Conservation (phyloP, 1,139 yeast genomes). For the Sugiyamaella xylanicola region DNA sequence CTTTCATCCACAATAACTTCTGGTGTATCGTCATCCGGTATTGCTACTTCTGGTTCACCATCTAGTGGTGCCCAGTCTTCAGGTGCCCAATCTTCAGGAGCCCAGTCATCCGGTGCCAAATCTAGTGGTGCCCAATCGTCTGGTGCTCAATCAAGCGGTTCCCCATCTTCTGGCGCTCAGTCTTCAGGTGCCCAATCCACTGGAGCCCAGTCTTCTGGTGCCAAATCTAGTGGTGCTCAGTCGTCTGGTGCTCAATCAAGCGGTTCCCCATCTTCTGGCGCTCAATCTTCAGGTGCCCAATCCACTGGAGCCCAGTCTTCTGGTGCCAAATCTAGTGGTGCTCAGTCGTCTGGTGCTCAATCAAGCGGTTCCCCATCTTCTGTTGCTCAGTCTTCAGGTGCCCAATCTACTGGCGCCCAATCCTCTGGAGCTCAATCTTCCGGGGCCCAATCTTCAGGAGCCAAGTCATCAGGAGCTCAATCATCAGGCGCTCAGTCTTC, state of each 20-base stretch:
- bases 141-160: neutral
- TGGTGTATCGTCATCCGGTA: neutral
- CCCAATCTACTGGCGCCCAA: no score
- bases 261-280: neutral
- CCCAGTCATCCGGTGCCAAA: neutral
- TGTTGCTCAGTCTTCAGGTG: neutral
- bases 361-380: no score
- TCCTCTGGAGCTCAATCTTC: neutral
- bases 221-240: neutral
- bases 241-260: neutral
- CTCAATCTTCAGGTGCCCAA: neutral
- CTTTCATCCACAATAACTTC: conserved; percentile 1
- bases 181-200: neutral
- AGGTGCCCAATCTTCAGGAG: neutral
- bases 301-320: neutral
- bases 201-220: neutral
- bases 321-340: neutral
- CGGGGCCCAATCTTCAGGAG: no score
- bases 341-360: neutral
- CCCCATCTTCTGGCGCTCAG: neutral
- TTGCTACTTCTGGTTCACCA: neutral
- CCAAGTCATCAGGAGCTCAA: no score
- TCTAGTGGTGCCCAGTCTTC: neutral
- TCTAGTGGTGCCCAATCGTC: neutral
- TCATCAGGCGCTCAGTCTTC: no score